Conservation (phyloP, 176 grass and related monocot species). For the Panicum miliaceum region DNA sequence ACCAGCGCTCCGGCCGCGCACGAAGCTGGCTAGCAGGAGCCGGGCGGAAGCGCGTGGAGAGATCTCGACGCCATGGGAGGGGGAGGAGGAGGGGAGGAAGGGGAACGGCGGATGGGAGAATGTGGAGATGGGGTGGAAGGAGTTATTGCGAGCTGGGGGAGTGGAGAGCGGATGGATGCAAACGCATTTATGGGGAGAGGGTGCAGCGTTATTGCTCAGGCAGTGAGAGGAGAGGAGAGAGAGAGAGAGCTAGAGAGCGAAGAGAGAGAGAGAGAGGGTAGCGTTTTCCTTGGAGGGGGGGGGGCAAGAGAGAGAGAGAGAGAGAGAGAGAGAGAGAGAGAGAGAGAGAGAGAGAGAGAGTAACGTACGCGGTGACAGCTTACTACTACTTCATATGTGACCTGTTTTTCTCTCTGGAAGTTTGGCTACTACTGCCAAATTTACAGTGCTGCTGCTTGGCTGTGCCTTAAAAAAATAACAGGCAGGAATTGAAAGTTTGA, state of each 20-base stretch:
- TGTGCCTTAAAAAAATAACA: neutral
- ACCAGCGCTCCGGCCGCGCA: neutral
- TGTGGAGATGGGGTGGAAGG: conserved; percentile 53
- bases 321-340: neutral
- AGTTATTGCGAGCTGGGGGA: conserved; percentile 92
- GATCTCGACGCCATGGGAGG: conserved; percentile 45
- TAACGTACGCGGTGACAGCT: conserved; percentile 30
- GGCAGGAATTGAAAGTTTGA: neutral
- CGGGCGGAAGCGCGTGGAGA: neutral
- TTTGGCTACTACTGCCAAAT: conserved; percentile 16
- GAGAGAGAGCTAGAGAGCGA: neutral
- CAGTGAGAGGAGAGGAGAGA: neutral
- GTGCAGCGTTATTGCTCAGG: conserved; percentile 59
- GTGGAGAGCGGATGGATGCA: conserved; percentile 95
- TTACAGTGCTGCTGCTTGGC: conserved; percentile 11
- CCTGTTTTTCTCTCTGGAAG: neutral
- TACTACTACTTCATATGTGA: neutral
- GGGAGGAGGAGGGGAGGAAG: conserved; percentile 22
- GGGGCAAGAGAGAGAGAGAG: neutral
- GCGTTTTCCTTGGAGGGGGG: too few species aligned
- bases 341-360: neutral
- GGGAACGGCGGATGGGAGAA: conserved; percentile 55
- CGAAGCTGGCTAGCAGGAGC: conserved; percentile 6
- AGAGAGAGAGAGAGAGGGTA: neutral
- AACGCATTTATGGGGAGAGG: conserved; percentile 94